Evolutionary conservation across 306 rosid genomes (phyloP), one percentile per base, ranked within the genome.

Genomic region (Sesbania bispinosa): DNA sequence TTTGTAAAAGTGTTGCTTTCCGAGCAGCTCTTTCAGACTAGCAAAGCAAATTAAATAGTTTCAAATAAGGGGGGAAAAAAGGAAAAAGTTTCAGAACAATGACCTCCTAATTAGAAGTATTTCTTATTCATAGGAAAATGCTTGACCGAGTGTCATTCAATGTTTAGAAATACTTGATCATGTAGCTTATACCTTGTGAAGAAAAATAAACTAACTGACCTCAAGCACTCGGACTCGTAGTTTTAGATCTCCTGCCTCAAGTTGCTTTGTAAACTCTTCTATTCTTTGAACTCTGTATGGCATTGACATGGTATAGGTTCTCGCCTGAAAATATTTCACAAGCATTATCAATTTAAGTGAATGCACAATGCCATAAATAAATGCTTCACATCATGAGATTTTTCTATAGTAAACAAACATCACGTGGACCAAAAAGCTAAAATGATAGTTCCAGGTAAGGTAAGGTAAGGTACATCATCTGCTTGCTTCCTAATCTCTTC

Each of bases 11-110:
- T 0, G 86, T 82, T 69, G 97, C 99, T 81, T 89, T 94, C 55
- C 83, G 72, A 68, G 97, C 96, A 13, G 97, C 97, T 89, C 99
- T 88, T 79, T 91, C 97, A 3, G 96, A 91, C 97, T 94, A 80
- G 15, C 47, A 84, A 69, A 41, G 19, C 55, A 54, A 33, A 72
- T 54, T 19, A 55, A 6, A 6, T 20, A 27, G 39, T 77, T 67
- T 68, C 7, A 67, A 11, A 63, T 46, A 3, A 62, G 36, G n/a
- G n/a, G n/a, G n/a, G n/a, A n/a, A n/a, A n/a, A n/a, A n/a, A 36
- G 4, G 48, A 35, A 11, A 18, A 18, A 13, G 29, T 75, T 41
- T 14, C 43, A 39, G 30, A 74, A n/a, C n/a, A n/a, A n/a, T n/a
- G n/a, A n/a, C n/a, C n/a, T n/a, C 45, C 1, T 20, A 43, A 20